These are phyloP conservation scores for Imleria badia DNA, from an alignment of 768 basidiomycete species.

Conservation along the genomic window DNA sequence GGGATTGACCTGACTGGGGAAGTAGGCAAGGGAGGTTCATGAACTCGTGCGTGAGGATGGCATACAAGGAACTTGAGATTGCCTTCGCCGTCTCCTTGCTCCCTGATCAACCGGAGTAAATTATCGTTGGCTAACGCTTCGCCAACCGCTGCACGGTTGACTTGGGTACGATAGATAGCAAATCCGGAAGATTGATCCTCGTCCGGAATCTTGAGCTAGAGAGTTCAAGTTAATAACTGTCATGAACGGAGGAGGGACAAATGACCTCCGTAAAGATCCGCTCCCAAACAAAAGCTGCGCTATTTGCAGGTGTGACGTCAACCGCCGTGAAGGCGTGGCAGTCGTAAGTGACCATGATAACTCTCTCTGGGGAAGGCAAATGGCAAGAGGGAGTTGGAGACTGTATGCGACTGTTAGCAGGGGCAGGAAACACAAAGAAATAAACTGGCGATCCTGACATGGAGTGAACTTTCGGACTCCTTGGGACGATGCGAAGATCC, in stretches of 20 bases:
- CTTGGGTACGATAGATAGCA: constrained; percentile 85
- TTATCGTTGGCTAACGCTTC: constrained; percentile 70
- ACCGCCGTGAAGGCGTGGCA: constrained; percentile 75
- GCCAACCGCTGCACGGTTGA: constrained; percentile 74
- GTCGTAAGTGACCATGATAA: constrained; percentile 72
- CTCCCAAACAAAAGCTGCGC: constrained; percentile 71
- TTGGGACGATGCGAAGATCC: constrained; percentile 30
- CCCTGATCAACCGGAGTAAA: constrained; percentile 69
- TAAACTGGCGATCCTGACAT: constrained; percentile 10
- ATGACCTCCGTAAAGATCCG: constrained; percentile 77
- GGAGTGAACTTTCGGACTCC: constrained; percentile 28
- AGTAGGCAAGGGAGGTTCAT: constrained; percentile 45
- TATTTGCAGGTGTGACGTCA: constrained; percentile 64
- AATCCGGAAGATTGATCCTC: constrained; percentile 72
- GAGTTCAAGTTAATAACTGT: constrained; percentile 1
- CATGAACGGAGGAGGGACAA: constrained; percentile 6
- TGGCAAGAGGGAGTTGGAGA: constrained; percentile 31
- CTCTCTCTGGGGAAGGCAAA: constrained; percentile 31
- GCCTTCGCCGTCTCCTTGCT: constrained; percentile 73
- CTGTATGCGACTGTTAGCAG: constrained; percentile 20
- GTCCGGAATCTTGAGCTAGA: constrained; percentile 74
- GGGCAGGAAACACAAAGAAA: neutral
- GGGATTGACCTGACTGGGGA: constrained; percentile 47
- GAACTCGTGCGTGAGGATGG: constrained; percentile 59
- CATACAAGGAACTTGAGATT: constrained; percentile 84